These are phyloP conservation scores for Albifimbria verrucaria DNA, from an alignment of 2,329 filamentous ascomycete species.

Conservation along the genomic window DNA sequence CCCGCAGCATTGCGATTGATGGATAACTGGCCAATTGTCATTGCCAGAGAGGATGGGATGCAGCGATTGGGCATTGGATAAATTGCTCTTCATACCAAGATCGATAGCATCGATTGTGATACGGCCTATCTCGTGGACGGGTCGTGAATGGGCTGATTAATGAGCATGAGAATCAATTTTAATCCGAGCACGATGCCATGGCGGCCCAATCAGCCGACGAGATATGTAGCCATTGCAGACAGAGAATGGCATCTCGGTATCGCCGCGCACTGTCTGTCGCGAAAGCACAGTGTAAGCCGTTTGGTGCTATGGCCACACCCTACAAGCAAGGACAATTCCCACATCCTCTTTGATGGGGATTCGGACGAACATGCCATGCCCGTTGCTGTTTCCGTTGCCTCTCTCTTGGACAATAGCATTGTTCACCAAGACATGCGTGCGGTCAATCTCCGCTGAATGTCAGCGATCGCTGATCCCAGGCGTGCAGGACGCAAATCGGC, in stretches of 20 bases:
- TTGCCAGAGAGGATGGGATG: slow-evolving; percentile 10
- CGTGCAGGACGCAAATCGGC: too few relatives aligned
- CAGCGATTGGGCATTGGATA: slow-evolving; percentile 20
- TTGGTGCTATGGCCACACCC: too few relatives aligned
- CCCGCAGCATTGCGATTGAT: slow-evolving; percentile 25
- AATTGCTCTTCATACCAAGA: neutral
- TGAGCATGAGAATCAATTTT: too few relatives aligned
- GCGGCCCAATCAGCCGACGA: neutral
- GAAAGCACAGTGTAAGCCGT: neutral
- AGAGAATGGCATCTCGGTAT: neutral
- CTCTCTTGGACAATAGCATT: neutral
- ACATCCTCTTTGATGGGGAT: too few relatives aligned
- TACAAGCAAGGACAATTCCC: too few relatives aligned
- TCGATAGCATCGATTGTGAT: too few relatives aligned
- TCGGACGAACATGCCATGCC: too few relatives aligned
- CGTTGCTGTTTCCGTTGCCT: neutral
- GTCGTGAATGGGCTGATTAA: neutral
- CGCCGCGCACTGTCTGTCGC: neutral
- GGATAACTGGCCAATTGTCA: slow-evolving; percentile 22
- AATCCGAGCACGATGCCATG: neutral
- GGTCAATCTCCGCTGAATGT: too few relatives aligned
- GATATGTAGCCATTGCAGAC: neutral
- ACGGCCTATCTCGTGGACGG: neutral
- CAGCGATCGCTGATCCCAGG: too few relatives aligned
- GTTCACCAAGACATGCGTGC: too few relatives aligned